A percentile compares a stretch with the other conserved stretches of the same genome.
phyloP scores from a whole-genome alignment of 306 rosid genomes.

The Rosa persica region DNA sequence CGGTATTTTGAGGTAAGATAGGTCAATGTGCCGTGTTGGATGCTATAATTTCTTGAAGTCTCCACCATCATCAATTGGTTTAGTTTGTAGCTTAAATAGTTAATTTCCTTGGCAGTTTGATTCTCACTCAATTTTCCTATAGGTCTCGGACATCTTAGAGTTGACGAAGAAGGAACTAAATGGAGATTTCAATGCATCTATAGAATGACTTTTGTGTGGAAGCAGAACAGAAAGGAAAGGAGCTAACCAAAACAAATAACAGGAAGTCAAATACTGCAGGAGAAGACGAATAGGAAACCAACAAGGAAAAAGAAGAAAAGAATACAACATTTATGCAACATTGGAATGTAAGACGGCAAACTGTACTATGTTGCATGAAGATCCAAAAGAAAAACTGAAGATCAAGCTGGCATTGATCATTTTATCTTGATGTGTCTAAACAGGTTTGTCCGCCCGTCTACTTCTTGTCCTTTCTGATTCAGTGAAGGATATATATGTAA shows the following conservation, averaged over 20 bases:
- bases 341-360: constrained; percentile 9
- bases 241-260: not conserved
- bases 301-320: not conserved
- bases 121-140: constrained; percentile 1
- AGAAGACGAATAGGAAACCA: not conserved
- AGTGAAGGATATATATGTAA: not conserved
- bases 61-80: not conserved
- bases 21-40: not conserved
- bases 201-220: not conserved
- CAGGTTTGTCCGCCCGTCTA: not conserved
- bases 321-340: not conserved
- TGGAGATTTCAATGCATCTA: constrained; percentile 19
- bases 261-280: not conserved
- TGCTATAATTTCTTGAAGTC: not conserved
- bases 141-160: constrained; percentile 57
- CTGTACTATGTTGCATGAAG: constrained; percentile 12
- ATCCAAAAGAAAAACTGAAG: not conserved
- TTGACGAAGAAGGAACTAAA: constrained; percentile 46
- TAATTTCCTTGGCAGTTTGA: not conserved
- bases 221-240: not conserved
- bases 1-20: constrained; percentile 56
- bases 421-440: not conserved
- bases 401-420: not conserved
- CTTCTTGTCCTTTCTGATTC: constrained; percentile 1
- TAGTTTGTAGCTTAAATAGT: not conserved